Evolutionary conservation across 352 stramenopile genomes (phyloP), one percentile per base, ranked within the genome.

Genomic region (Globisporangium nagaii): DNA sequence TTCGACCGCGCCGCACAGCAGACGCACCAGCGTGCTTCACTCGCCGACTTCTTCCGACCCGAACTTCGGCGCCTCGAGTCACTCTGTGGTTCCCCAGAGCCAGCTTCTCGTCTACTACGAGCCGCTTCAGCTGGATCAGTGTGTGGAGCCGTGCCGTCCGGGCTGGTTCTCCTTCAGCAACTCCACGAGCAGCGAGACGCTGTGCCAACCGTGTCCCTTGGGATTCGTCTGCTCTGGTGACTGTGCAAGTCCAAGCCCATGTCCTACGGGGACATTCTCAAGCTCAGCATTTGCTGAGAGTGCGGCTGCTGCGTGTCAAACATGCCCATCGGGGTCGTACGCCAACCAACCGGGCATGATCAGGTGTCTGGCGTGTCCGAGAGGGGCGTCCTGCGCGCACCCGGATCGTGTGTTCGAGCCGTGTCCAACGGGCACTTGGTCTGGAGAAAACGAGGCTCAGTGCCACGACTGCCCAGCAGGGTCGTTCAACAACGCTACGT

Each of bases 371-470:
- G n/a, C 58, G 2, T 87, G 76, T 44, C 76, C 73, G 10, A 53
- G 50, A 6, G 75, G 75, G 3, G 67, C 73, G 9, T 79, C 40
- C 6, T 75, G 64, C 56, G 56, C 7, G 27, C 51, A 56, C 52
- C 27, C 25, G 15, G 55, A 34, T 46, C 17, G 4, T 35, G 42
- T 47, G 4, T 63, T 58, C 25, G 42, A 68, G 19, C 48, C 51
- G 11, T 96, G 88, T 58, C 65, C 76, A 4, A 49, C 61, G 17
- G 84, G 84, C 13, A 75, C 66, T 19, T 90, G 76, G 54, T 73
- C 75, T 11, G 40, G 37, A 17, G 59, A 35, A 1, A 63, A 70
- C 19, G 51, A 83, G 13, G 53, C 47, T 4, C 46, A 61, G 28
- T 91, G 80, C n/a, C 77, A 70, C 19, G 49, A 65, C 4, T 91